A percentile compares a stretch with the other conserved stretches of the same genome.
Conservation (phyloP, 805 yeast genomes). For the Jamesozyma jinghongensis region DNA sequence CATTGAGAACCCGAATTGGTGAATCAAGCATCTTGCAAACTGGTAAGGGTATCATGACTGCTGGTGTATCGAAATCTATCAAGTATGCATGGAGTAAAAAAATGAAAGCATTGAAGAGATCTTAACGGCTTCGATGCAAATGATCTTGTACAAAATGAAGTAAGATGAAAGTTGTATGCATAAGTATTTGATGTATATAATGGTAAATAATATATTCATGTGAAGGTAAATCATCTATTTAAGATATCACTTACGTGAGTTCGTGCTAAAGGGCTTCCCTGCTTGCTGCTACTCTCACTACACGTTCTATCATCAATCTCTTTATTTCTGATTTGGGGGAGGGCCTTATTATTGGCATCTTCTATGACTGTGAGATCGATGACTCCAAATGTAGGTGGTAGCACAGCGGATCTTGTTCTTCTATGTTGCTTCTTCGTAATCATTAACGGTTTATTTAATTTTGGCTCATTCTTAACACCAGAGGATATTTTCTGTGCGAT, state of each 20-base stretch:
- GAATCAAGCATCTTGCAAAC: slow-evolving; percentile 70
- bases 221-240: neutral
- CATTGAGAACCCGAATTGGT: slow-evolving; percentile 48
- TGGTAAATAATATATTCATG: neutral
- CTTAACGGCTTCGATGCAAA: neutral
- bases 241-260: no score
- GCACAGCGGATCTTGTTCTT: slow-evolving; percentile 19
- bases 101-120: slow-evolving; percentile 28
- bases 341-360: slow-evolving; percentile 4
- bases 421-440: slow-evolving; percentile 16
- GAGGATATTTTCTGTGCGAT: neutral
- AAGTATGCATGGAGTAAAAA: slow-evolving; percentile 71
- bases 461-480: neutral
- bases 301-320: slow-evolving; percentile 24
- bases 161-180: neutral
- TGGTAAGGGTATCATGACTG: slow-evolving; percentile 75
- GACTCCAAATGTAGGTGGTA: slow-evolving; percentile 23
- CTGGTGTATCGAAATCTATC: slow-evolving; percentile 65
- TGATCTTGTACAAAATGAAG: neutral
- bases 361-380: slow-evolving; percentile 24
- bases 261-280: slow-evolving; percentile 11
- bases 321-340: neutral
- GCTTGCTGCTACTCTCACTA: slow-evolving; percentile 25
- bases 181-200: no score
- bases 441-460: slow-evolving; percentile 6